Base-by-base conservation (phyloP, 495 filamentous ascomycete genomes). In the Hypoxylon rickii region DNA sequence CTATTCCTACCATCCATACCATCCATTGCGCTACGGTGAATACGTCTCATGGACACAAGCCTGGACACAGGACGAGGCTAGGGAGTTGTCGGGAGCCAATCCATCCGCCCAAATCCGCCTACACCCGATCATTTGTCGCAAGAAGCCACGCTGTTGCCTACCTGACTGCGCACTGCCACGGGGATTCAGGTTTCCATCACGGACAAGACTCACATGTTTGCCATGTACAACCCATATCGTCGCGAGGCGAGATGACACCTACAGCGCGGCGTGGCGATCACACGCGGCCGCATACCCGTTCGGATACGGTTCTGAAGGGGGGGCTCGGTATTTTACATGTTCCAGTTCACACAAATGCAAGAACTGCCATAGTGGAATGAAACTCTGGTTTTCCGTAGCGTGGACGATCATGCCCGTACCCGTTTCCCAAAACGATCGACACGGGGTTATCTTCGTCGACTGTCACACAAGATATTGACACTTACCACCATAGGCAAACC, bases 131-230 rank as follows among this genome's bases (percentile, higher is more conserved):
- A 46, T 46, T 40, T 42, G 49, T 48, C 46, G 46, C 29, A 26
- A 62, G 38, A 40, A 62, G 47, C 41, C 41, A 48, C 52, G 47
- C 47, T 33, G 46, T 41, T 38, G 34, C 42, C 58, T n/a, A n/a
- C n/a, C n/a, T n/a, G n/a, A n/a, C n/a, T 47, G 39, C 26, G 52
- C 51, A 57, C 53, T 48, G 43, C 52, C 58, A 49, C 50, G 17
- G 26, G 26, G 53, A 53, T 40, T 52, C n/a, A n/a, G n/a, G n/a
- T n/a, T n/a, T n/a, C n/a, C n/a, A n/a, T 29, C 44, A 47, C 40
- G 26, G 46, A 47, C 39, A 40, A 51, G 42, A 55, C 48, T 58
- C 43, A 53, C 36, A 21, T 45, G 44, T 52, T 53, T 57, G 43
- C 59, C 53, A 53, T 62, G 59, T 57, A 29, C 24, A 4, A 29